phyloP scores from a whole-genome alignment of 768 basidiomycete genomes.

The Lentinula boryana region DNA sequence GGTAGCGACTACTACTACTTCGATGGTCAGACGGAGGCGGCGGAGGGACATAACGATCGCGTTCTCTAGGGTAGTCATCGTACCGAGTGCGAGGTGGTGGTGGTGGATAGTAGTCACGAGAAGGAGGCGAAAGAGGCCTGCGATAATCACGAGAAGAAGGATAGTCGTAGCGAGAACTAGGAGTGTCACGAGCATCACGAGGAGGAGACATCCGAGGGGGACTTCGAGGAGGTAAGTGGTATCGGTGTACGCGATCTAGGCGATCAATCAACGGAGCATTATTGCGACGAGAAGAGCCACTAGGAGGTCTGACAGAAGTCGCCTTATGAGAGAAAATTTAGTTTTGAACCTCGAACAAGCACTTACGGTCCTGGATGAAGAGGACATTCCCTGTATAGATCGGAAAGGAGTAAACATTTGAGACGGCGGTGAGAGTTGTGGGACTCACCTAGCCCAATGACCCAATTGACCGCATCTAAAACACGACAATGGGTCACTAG shows the following conservation, averaged over 20 bases:
- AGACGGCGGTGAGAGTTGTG: background rate
- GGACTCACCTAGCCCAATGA: constrained; percentile 80
- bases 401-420: background rate
- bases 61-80: constrained; percentile 61
- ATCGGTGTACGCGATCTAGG: constrained; percentile 44
- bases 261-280: constrained; percentile 56
- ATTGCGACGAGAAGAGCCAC: constrained; percentile 36
- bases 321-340: background rate
- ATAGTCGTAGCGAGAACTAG: constrained; percentile 46
- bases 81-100: constrained; percentile 50
- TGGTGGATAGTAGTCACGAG: constrained; percentile 57
- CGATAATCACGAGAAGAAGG: constrained; percentile 64
- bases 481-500: constrained; percentile 85
- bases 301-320: constrained; percentile 14
- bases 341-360: background rate
- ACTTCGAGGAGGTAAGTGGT: constrained; percentile 19
- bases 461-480: constrained; percentile 83
- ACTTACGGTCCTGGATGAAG: constrained; percentile 51
- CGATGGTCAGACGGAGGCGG: constrained; percentile 45
- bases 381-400: constrained; percentile 59
- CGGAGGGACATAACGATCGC: constrained; percentile 44
- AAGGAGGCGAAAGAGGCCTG: constrained; percentile 39
- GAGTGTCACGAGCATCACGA: constrained; percentile 36
- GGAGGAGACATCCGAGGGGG: background rate
- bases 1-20: constrained; percentile 43